A percentile compares a stretch with the other conserved stretches of the same genome.
phyloP scores from a whole-genome alignment of 495 filamentous ascomycete genomes.

The Penicillium bialowiezense region DNA sequence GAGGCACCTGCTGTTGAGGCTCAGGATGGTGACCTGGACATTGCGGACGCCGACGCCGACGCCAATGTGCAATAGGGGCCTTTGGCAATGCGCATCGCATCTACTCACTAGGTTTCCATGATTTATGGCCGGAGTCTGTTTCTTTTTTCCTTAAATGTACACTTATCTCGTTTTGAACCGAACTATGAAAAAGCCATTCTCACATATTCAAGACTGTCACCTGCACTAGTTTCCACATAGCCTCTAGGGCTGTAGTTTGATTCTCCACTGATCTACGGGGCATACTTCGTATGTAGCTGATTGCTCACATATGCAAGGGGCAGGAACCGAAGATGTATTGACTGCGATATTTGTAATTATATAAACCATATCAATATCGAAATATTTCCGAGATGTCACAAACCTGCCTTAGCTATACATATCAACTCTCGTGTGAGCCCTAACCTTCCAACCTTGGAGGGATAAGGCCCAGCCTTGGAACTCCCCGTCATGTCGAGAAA shows the following conservation, averaged over 20 bases:
- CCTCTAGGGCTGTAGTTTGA: too few species aligned
- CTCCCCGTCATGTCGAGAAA: too few species aligned
- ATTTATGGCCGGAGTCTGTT: slow-evolving; percentile 4
- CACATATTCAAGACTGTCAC: too few species aligned
- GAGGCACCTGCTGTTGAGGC: slow-evolving; percentile 15
- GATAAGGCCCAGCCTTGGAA: too few species aligned
- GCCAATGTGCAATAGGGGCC: slow-evolving; percentile 21
- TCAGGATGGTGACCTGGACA: slow-evolving; percentile 25
- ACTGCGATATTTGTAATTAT: neutral
- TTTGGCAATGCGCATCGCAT: neutral
- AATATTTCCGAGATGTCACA: neutral
- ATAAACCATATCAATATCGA: too few species aligned
- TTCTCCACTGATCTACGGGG: too few species aligned
- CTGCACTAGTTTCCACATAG: too few species aligned
- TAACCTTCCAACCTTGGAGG: too few species aligned
- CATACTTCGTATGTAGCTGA: neutral
- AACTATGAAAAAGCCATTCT: neutral
- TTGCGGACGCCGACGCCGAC: slow-evolving; percentile 31
- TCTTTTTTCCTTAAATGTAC: slow-evolving; percentile 11
- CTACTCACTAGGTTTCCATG: slow-evolving; percentile 1
- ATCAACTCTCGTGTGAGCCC: slow-evolving; percentile 10
- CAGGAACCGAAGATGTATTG: neutral
- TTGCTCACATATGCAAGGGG: neutral
- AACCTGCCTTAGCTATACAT: slow-evolving; percentile 3
- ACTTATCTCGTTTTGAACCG: slow-evolving; percentile 8